Percentiles rank a stretch among this genome's conserved stretches.
Evolutionary conservation across 768 basidiomycete genomes (phyloP).

Genomic region (Russula lepida): DNA sequence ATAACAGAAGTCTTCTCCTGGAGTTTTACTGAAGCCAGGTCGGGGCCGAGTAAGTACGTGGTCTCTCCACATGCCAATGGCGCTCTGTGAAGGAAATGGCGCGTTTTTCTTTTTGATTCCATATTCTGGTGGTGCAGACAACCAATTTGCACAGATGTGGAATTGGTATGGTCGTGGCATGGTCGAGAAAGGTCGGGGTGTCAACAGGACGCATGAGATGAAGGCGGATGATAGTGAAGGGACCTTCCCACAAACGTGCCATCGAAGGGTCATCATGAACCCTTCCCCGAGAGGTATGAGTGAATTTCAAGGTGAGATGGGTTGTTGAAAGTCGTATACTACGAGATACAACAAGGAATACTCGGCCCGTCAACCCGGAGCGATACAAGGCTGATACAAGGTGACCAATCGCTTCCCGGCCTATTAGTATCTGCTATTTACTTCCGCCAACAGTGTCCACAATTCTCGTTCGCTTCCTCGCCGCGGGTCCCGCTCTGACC

Average conservation of each 20-base stretch:
- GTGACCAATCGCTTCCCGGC: conserved; percentile 2
- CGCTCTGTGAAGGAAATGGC: conserved; percentile 51
- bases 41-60: conserved; percentile 44
- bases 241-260: background rate
- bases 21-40: conserved; percentile 30
- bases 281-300: background rate
- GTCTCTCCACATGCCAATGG: conserved; percentile 65
- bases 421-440: background rate
- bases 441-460: background rate
- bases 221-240: background rate
- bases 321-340: too few relatives aligned
- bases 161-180: conserved; percentile 53
- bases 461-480: background rate
- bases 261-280: background rate
- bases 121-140: conserved; percentile 51
- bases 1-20: conserved; percentile 59
- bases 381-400: too few relatives aligned
- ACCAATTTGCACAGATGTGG: conserved; percentile 72
- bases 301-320: background rate
- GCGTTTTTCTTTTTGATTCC: conserved; percentile 27
- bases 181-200: conserved; percentile 21
- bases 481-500: background rate
- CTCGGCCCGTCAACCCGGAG: background rate
- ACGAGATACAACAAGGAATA: too few relatives aligned
- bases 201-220: background rate